phyloP scores from a whole-genome alignment of 2,329 filamentous ascomycete genomes.

The Aspergillus japonicus region DNA sequence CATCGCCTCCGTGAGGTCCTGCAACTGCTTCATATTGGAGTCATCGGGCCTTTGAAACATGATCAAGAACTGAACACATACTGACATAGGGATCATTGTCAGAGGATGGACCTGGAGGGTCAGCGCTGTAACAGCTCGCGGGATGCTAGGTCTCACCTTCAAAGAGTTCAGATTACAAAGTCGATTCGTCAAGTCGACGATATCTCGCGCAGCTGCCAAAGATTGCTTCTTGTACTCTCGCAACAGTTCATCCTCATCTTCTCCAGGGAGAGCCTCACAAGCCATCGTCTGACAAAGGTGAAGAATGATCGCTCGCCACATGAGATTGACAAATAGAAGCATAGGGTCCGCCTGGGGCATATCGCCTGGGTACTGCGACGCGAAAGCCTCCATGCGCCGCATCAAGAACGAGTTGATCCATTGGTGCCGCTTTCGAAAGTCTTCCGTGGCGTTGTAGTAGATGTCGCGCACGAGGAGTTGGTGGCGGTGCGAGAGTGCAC shows the following conservation, averaged over 20 bases:
- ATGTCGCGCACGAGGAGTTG: too few species aligned
- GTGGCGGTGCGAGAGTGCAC: too few species aligned
- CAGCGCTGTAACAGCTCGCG: neutral
- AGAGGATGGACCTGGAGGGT: neutral
- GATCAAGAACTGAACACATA: neutral
- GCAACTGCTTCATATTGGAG: neutral
- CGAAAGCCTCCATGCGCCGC: too few species aligned
- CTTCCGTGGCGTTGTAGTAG: too few species aligned
- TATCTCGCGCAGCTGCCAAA: neutral
- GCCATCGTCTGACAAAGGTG: neutral
- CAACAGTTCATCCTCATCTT: neutral
- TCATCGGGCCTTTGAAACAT: neutral
- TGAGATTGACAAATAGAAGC: neutral
- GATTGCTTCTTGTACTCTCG: neutral
- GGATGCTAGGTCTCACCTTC: neutral
- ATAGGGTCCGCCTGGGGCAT: neutral
- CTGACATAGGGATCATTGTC: neutral
- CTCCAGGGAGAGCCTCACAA: neutral
- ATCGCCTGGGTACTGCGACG: neutral
- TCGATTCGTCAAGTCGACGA: neutral
- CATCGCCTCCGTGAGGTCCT: slow-evolving; percentile 1
- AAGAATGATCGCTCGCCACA: neutral
- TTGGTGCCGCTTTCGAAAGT: too few species aligned
- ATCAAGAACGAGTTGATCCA: too few species aligned
- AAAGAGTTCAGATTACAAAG: neutral